Conservation (phyloP, 371 early-diverging fungal species). For the Lichtheimia corymbifera region DNA sequence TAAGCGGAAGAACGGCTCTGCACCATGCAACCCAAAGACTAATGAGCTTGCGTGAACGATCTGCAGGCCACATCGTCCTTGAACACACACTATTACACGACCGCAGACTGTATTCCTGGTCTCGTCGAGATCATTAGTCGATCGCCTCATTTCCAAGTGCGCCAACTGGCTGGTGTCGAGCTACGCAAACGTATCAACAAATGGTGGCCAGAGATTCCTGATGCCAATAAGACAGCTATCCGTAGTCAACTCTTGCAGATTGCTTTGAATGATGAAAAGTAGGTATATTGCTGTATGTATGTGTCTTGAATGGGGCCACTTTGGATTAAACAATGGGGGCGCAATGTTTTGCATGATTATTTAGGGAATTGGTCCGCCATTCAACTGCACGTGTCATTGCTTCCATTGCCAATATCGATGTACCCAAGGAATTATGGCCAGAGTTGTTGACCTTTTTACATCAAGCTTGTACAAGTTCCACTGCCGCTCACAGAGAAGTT, state of each 20-base stretch:
- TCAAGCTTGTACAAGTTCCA: slow-evolving; percentile 71
- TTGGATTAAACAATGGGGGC: not conserved
- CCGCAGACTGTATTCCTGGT: slow-evolving; percentile 69
- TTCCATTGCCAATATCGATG: slow-evolving; percentile 81
- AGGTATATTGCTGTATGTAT: slow-evolving; percentile 14
- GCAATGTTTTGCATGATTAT: not conserved
- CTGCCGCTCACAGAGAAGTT: slow-evolving; percentile 80
- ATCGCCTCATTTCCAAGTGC: slow-evolving; percentile 65
- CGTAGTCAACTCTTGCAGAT: slow-evolving; percentile 68
- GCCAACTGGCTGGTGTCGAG: slow-evolving; percentile 91
- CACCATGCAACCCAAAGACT: not conserved
- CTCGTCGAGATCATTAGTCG: slow-evolving; percentile 64
- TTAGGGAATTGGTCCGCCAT: slow-evolving; percentile 74
- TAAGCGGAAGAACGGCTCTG: slow-evolving; percentile 18
- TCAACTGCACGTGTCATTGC: slow-evolving; percentile 85
- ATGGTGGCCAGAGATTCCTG: slow-evolving; percentile 73
- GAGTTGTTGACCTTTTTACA: slow-evolving; percentile 77
- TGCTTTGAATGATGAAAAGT: slow-evolving; percentile 73
- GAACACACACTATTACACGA: slow-evolving; percentile 67
- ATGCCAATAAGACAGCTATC: slow-evolving; percentile 50
- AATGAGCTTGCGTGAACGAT: not conserved
- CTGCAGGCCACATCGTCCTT: slow-evolving; percentile 67
- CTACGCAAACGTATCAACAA: slow-evolving; percentile 75
- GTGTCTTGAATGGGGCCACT: no score
- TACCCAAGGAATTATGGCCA: slow-evolving; percentile 78